Base-by-base conservation (phyloP, 352 stramenopile genomes). In the Pythium aristosporum region DNA sequence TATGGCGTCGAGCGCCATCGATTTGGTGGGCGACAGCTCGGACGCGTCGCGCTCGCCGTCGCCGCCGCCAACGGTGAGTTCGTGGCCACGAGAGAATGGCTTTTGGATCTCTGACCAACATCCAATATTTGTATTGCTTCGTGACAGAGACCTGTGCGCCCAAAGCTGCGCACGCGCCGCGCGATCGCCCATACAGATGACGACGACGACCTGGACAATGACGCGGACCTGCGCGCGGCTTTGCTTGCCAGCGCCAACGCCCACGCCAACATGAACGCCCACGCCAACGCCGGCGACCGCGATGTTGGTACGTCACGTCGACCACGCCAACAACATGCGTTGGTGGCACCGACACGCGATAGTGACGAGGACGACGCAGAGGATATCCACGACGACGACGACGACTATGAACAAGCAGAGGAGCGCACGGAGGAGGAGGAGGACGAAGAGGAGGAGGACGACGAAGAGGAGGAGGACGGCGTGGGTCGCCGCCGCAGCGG, bases 81-180 rank as follows among this genome's bases (percentile, higher is more conserved):
- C 11, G 42, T 44, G 52, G 23, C 16, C 20, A 57, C 46, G 34
- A 39, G 39, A 5, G 3, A 23, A 20, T 43, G 32, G 48, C 47
- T 57, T 54, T 52, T 68, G 25, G 18, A 43, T 70, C 50, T 15
- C 23, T 30, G 21, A 47, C 28, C 46, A 39, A 62, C 30, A 18
- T 62, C 37, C 52, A 61, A 61, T 23, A 46, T 69, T 69, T 53
- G 54, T 28, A 9, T 49, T 61, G 20, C 9, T 39, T 30, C 32
- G 5, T 12, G 34, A 36, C 32, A 69, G 61, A 39, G 23, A 11
- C 53, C 61, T n/a, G 44, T 57, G 9, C 71, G 76, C n/a, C 76
- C 74, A 15, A 83, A 85, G 50, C 67, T 83, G 8, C 56, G 68
- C 21, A 80, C 74, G n/a, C 72, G 65, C 49, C 74, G 76, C 11